phyloP scores from a whole-genome alignment of 2,329 filamentous ascomycete genomes.

The Claviceps purpurea region DNA sequence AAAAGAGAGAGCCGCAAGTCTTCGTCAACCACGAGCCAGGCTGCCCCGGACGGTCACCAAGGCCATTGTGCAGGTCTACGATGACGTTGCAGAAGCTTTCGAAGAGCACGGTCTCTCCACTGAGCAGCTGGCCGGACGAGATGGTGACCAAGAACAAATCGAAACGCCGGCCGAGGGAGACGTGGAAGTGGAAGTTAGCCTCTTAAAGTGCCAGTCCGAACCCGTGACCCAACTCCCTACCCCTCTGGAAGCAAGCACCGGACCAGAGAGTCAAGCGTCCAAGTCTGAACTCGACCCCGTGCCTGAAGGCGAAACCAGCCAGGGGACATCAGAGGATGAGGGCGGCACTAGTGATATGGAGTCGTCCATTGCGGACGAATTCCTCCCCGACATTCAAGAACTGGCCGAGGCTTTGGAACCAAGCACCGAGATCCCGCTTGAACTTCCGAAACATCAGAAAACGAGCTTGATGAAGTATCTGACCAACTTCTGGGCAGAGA shows the following conservation, averaged over 20 bases:
- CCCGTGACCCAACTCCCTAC: constrained; percentile 8
- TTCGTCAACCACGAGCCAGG: constrained; percentile 62
- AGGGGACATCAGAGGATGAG: constrained; percentile 57
- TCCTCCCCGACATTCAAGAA: constrained; percentile 48
- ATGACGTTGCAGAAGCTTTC: constrained; percentile 84
- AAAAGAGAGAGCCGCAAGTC: constrained; percentile 65
- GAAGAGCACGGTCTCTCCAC: constrained; percentile 59
- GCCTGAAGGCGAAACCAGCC: constrained; percentile 20
- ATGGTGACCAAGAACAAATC: constrained; percentile 6
- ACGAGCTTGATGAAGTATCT: constrained; percentile 90
- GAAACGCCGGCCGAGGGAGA: constrained; percentile 11
- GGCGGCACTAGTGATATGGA: constrained; percentile 60
- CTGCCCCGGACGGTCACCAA: constrained; percentile 81
- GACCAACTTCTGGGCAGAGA: constrained; percentile 96
- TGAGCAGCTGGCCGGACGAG: constrained; percentile 15
- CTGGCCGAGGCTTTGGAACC: constrained; percentile 50
- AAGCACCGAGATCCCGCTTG: constrained; percentile 47
- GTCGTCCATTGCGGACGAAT: constrained; percentile 53
- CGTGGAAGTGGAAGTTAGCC: constrained; percentile 3
- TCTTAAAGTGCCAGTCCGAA: constrained; percentile 10
- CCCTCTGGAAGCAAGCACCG: constrained; percentile 12
- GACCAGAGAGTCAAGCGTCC: constrained; percentile 11
- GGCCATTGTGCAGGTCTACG: constrained; percentile 90
- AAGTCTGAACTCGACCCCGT: constrained; percentile 18
- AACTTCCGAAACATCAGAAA: constrained; percentile 85